A percentile compares a stretch with the other conserved stretches of the same genome.
phyloP scores from a whole-genome alignment of 2,329 filamentous ascomycete genomes.

The Pseudogymnoascus sp. region DNA sequence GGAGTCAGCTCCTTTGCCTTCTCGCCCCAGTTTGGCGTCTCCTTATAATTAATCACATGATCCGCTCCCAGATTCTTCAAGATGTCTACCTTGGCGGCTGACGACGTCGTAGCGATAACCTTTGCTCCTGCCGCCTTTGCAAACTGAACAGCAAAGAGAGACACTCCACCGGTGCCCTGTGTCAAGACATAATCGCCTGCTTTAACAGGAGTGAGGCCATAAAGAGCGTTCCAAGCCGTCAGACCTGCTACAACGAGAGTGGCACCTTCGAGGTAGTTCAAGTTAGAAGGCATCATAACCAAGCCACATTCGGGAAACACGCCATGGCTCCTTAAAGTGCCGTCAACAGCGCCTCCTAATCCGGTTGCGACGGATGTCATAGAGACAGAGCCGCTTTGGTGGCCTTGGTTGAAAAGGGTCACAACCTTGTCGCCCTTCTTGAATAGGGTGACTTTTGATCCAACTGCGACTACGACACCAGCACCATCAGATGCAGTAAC shows the following conservation, averaged over 20 bases:
- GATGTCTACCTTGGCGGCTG: slow-evolving; percentile 28
- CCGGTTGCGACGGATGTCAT: slow-evolving; percentile 32
- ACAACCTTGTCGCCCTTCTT: slow-evolving; percentile 50
- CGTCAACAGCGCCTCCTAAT: slow-evolving; percentile 46
- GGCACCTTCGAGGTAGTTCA: slow-evolving; percentile 38
- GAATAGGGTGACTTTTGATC: slow-evolving; percentile 46
- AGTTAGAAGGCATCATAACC: slow-evolving; percentile 45
- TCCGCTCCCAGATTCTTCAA: slow-evolving; percentile 34
- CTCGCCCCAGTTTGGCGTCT: slow-evolving; percentile 32
- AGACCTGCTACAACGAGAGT: slow-evolving; percentile 44
- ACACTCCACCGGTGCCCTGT: slow-evolving; percentile 36
- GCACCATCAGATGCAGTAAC: slow-evolving; percentile 34
- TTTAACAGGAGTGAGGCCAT: slow-evolving; percentile 33
- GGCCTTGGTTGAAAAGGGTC: slow-evolving; percentile 48
- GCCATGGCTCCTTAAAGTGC: slow-evolving; percentile 39
- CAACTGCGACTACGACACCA: slow-evolving; percentile 41
- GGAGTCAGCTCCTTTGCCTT: slow-evolving; percentile 30
- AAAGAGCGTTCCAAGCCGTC: slow-evolving; percentile 50
- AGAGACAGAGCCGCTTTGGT: slow-evolving; percentile 21
- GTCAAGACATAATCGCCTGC: slow-evolving; percentile 33
- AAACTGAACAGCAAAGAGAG: slow-evolving; percentile 31
- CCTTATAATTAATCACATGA: slow-evolving; percentile 37
- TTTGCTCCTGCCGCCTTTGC: slow-evolving; percentile 33
- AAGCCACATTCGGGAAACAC: slow-evolving; percentile 48
- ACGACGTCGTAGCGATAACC: slow-evolving; percentile 36